phyloP scores from a whole-genome alignment of 2,329 filamentous ascomycete species.

The Samsoniella hepiali region DNA sequence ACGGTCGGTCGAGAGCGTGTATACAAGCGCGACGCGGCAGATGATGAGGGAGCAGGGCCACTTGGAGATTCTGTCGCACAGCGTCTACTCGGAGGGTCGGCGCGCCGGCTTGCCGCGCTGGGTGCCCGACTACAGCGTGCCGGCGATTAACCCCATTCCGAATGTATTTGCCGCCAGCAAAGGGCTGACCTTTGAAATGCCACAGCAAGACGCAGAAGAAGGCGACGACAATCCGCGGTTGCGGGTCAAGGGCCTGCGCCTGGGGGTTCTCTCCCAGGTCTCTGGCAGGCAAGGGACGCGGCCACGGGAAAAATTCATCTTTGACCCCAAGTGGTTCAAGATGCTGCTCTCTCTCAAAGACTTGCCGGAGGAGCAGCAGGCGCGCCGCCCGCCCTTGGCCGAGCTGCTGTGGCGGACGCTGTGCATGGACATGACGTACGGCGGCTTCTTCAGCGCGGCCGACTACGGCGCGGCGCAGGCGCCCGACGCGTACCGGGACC shows the following conservation, averaged over 20 bases:
- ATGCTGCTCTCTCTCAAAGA: slow-evolving; percentile 23
- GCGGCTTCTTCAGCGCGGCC: slow-evolving; percentile 22
- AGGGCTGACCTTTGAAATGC: slow-evolving; percentile 19
- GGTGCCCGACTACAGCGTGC: slow-evolving; percentile 26
- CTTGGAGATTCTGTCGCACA: slow-evolving; percentile 22
- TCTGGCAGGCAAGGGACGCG: slow-evolving; percentile 20
- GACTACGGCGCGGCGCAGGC: slow-evolving; percentile 19
- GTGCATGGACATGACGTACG: slow-evolving; percentile 27
- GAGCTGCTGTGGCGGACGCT: slow-evolving; percentile 27
- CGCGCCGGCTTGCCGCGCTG: slow-evolving; percentile 23
- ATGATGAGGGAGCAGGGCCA: slow-evolving; percentile 23
- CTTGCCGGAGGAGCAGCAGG: background rate
- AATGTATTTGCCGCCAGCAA: slow-evolving; percentile 24
- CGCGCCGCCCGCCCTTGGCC: slow-evolving; percentile 18
- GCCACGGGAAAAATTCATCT: slow-evolving; percentile 23
- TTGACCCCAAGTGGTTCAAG: slow-evolving; percentile 25
- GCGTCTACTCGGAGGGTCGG: slow-evolving; percentile 18
- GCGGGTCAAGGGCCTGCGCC: slow-evolving; percentile 16
- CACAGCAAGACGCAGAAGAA: background rate
- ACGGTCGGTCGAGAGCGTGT: slow-evolving; percentile 23
- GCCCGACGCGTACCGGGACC: slow-evolving; percentile 22
- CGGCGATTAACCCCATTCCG: slow-evolving; percentile 24
- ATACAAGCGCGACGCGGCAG: slow-evolving; percentile 23
- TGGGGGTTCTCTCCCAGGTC: slow-evolving; percentile 21
- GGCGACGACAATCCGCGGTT: slow-evolving; percentile 13